Evolutionary conservation across 441 rosid genomes (phyloP).

Genomic region (Pelargonium fulgidum): DNA sequence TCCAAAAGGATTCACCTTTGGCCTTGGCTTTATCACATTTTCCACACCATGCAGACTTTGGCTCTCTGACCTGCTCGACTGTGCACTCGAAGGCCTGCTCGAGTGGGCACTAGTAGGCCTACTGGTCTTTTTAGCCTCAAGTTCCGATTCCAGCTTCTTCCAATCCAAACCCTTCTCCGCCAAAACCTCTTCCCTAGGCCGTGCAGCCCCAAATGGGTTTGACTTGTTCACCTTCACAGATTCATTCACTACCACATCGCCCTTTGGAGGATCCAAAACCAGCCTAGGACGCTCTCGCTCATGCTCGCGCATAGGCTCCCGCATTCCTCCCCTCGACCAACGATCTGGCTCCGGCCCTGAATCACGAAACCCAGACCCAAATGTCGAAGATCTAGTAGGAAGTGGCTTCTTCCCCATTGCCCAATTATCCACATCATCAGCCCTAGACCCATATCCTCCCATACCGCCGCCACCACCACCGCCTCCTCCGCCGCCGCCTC

Average conservation of each 20-base stretch:
- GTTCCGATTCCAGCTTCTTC: conserved; percentile 68
- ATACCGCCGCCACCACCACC: neutral
- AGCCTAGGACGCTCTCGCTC: conserved; percentile 53
- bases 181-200: conserved; percentile 88
- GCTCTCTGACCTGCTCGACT: conserved; percentile 74
- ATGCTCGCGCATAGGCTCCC: conserved; percentile 22
- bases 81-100: conserved; percentile 93
- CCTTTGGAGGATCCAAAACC: conserved; percentile 62
- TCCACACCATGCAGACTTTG: conserved; percentile 45
- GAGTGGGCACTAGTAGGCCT: conserved; percentile 79
- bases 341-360: conserved; percentile 57
- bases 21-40: conserved; percentile 55
- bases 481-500: conserved; percentile 38
- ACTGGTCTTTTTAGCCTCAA: conserved; percentile 63
- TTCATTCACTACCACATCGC: conserved; percentile 36
- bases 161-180: conserved; percentile 94
- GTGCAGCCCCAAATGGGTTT: conserved; percentile 83
- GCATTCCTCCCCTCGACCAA: conserved; percentile 54
- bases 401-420: conserved; percentile 45
- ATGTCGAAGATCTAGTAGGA: conserved; percentile 45
- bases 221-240: conserved; percentile 50
- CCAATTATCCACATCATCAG: conserved; percentile 54
- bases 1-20: conserved; percentile 90
- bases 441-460: conserved; percentile 33
- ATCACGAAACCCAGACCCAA: conserved; percentile 62